Evolutionary conservation across 2,329 filamentous ascomycete species (phyloP).

Genomic region (Fusarium sulawesiense): DNA sequence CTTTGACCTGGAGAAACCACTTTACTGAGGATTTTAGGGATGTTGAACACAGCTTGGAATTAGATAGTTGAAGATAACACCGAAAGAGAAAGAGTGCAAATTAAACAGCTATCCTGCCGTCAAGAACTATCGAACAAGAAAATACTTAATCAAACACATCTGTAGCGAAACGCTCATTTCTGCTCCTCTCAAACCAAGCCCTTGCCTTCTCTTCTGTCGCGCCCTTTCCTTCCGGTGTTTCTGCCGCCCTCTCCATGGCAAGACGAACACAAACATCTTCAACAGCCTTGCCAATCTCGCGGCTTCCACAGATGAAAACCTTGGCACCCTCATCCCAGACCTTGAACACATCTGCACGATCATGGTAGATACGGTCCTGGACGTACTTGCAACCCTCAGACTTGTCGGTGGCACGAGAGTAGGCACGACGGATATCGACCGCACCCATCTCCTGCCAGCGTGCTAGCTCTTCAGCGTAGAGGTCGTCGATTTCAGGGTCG

Average conservation of each 20-base stretch:
- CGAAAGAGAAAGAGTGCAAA: neutral
- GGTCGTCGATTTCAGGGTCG: constrained; percentile 63
- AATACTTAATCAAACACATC: constrained; percentile 67
- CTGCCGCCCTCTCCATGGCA: constrained; percentile 48
- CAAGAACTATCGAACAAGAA: neutral
- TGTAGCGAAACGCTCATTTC: constrained; percentile 67
- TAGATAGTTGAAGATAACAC: neutral
- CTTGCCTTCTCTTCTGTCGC: constrained; percentile 52
- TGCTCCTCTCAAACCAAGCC: constrained; percentile 61
- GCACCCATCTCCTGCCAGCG: constrained; percentile 63
- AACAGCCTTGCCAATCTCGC: constrained; percentile 61
- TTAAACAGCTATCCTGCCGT: neutral
- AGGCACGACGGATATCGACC: constrained; percentile 71
- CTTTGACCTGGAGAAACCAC: neutral
- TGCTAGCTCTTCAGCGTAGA: constrained; percentile 70
- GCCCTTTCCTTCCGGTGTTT: constrained; percentile 45
- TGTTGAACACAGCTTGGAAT: neutral
- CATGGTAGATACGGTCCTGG: constrained; percentile 56
- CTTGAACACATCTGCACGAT: constrained; percentile 51
- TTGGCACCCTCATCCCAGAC: constrained; percentile 61
- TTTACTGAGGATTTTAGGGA: fast-evolving
- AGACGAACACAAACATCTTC: constrained; percentile 54
- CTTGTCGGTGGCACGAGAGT: constrained; percentile 53
- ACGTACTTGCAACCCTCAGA: constrained; percentile 63
- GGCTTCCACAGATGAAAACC: constrained; percentile 74